Base-by-base conservation (phyloP, 495 filamentous ascomycete species). In the Aspergillus wentii region DNA sequence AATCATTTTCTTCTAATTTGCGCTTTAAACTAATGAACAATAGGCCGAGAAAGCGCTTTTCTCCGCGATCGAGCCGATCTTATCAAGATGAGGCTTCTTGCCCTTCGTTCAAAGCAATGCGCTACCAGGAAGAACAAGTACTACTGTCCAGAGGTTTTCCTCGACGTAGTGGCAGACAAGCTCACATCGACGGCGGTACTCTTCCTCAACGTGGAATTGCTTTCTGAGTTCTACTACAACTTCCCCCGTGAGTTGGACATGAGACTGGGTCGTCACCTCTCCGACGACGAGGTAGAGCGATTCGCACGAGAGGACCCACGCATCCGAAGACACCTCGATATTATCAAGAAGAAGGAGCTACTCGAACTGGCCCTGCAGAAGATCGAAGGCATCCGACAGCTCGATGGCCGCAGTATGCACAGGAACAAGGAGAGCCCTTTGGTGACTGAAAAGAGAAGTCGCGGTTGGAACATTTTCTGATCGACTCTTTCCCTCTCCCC, bases 181-280 rank as follows among this genome's bases (percentile, higher is more conserved):
- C 81, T 99, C 38, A 89, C 89, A 11, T 80, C 86, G 3, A 97
- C 91, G 0, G 91, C 92, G 8, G 94, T 97, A 8, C 77, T 99
- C 0, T 99, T 99, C 73, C 78, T 99, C 8, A 95, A 99, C 49
- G 94, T 96, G 23, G 92, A 99, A 66, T 75, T 99, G 17, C 75
- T 99, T 27, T 88, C 86, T 4, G 94, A 97, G 55, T 99, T 97
- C 52, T 95, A 95, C 67, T 90, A 94, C 57, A 83, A 91, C 54
- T 99, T 99, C 68, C 92, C 92, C 0, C 76, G 94, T 15, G 88
- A 95, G 56, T 75, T 99, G 14, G 92, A 99, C 57, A 54, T 79
- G 48, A 75, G 88, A 27, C 80, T 99, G n/a, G 87, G 89, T 23
- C 74, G 89, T 23, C 77, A 85, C 44, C 75, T 97, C 36, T 82